A percentile compares a stretch with the other conserved stretches of the same genome.
Evolutionary conservation across 805 yeast genomes (phyloP).

Genomic region (Maudiozyma barnettii): DNA sequence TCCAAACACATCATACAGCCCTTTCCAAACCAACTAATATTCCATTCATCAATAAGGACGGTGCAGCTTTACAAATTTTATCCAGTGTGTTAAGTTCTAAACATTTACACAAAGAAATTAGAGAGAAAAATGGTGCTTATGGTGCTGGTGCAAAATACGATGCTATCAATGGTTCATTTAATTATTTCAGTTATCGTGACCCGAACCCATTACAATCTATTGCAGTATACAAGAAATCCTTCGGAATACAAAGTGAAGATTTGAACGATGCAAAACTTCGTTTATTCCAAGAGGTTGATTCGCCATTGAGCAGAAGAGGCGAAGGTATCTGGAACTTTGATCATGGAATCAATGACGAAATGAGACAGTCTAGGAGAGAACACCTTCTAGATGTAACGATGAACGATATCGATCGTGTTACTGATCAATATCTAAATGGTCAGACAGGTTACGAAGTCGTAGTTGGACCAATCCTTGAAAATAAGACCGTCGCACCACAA

Average conservation of each 20-base stretch:
- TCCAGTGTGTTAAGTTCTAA: conserved; percentile 75
- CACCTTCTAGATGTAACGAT: conserved; percentile 56
- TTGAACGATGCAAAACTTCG: conserved; percentile 85
- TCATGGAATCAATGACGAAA: conserved; percentile 63
- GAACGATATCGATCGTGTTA: conserved; percentile 52
- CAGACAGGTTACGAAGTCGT: conserved; percentile 11
- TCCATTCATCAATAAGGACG: conserved; percentile 57
- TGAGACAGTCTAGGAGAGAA: conserved; percentile 74
- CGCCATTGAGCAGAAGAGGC: conserved; percentile 71
- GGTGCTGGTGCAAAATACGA: conserved; percentile 90
- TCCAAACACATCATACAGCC: conserved; percentile 81
- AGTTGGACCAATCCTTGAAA: conserved; percentile 15
- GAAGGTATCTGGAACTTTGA: conserved; percentile 66
- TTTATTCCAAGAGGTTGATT: conserved; percentile 84
- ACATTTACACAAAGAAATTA: conserved; percentile 75
- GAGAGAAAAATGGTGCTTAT: conserved; percentile 96
- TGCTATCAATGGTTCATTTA: conserved; percentile 69
- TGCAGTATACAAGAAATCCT: conserved; percentile 45
- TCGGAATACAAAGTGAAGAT: conserved; percentile 42
- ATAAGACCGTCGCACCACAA: conserved; percentile 7
- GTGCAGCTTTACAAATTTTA: conserved; percentile 76
- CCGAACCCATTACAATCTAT: conserved; percentile 75
- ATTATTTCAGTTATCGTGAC: conserved; percentile 86
- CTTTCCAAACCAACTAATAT: conserved; percentile 53
- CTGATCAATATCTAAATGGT: conserved; percentile 45